A percentile compares a stretch with the other conserved stretches of the same genome.
Conservation (phyloP, 208 protist species). For the Leishmania martiniquensis region DNA sequence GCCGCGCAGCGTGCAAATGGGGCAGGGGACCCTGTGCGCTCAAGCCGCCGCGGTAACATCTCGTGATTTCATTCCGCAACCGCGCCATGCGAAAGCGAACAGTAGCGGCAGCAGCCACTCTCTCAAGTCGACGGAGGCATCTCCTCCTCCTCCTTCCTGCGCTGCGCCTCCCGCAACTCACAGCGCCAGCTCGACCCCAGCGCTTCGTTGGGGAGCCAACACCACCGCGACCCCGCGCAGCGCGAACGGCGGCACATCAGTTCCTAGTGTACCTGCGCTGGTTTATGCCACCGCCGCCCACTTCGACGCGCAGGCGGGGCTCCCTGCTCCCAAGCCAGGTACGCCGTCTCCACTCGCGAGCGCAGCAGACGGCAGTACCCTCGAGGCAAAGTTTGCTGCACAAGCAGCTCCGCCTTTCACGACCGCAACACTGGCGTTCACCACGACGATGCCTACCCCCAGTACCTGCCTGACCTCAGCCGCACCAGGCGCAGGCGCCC, state of each 20-base stretch:
- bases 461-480: background rate
- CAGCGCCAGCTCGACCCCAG: background rate
- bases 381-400: background rate
- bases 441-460: background rate
- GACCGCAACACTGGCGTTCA: slow-evolving; percentile 10
- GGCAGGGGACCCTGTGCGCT: slow-evolving; percentile 21
- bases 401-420: slow-evolving; percentile 3
- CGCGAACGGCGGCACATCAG: slow-evolving; percentile 4
- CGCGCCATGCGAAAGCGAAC: slow-evolving; percentile 23
- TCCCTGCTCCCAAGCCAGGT: slow-evolving; percentile 8
- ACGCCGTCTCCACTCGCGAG: slow-evolving; percentile 2
- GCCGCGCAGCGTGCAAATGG: slow-evolving; percentile 36
- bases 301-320: slow-evolving; percentile 9
- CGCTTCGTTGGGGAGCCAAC: slow-evolving; percentile 19
- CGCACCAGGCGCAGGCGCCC: background rate
- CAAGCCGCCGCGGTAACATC: slow-evolving; percentile 3
- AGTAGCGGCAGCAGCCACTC: slow-evolving; percentile 1
- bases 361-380: background rate
- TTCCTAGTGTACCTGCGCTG: background rate
- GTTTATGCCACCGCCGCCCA: background rate
- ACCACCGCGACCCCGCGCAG: slow-evolving; percentile 24
- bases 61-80: slow-evolving; percentile 29
- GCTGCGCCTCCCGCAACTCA: background rate
- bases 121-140: slow-evolving; percentile 10
- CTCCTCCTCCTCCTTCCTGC: background rate